A percentile compares a stretch with the other conserved stretches of the same genome.
Conservation (phyloP, 1,284 basidiomycete genomes). For the Cystobasidium pallidum region DNA sequence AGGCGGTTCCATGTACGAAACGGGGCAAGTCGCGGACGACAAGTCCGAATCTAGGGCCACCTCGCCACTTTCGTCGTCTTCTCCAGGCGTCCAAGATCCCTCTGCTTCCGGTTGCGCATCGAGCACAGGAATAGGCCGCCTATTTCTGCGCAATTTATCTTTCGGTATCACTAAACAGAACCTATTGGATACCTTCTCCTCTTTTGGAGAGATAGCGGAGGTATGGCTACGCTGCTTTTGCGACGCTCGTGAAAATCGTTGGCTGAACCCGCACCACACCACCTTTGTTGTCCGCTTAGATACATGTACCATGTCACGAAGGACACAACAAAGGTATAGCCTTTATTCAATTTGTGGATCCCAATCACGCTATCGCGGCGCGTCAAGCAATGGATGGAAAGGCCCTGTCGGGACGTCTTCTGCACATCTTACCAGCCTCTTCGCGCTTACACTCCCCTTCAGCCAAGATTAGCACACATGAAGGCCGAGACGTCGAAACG, state of each 20-base stretch:
- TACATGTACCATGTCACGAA: slow-evolving; percentile 5
- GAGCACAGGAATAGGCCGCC: slow-evolving; percentile 68
- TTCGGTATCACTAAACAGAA: slow-evolving; percentile 80
- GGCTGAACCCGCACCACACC: too few species aligned
- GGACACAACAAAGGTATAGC: slow-evolving; percentile 58
- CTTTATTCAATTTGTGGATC: slow-evolving; percentile 74
- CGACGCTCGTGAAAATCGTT: too few species aligned
- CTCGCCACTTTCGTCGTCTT: not conserved
- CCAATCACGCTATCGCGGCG: slow-evolving; percentile 72
- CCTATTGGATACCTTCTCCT: slow-evolving; percentile 68
- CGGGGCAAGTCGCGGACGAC: not conserved
- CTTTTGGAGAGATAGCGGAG: slow-evolving; percentile 69
- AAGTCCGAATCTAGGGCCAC: not conserved
- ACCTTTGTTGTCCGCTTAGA: not conserved
- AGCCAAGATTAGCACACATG: too few species aligned
- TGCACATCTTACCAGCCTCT: slow-evolving; percentile 86
- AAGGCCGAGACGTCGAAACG: too few species aligned
- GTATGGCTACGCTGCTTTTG: slow-evolving; percentile 50
- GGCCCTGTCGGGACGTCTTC: slow-evolving; percentile 86
- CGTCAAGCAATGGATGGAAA: slow-evolving; percentile 78
- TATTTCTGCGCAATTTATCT: slow-evolving; percentile 89
- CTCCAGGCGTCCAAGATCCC: not conserved
- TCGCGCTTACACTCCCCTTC: slow-evolving; percentile 43
- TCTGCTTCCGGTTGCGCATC: not conserved
- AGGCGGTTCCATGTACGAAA: not conserved